Evolutionary conservation across 2,329 filamentous ascomycete species (phyloP).

Genomic region (Seiridium unicorne): DNA sequence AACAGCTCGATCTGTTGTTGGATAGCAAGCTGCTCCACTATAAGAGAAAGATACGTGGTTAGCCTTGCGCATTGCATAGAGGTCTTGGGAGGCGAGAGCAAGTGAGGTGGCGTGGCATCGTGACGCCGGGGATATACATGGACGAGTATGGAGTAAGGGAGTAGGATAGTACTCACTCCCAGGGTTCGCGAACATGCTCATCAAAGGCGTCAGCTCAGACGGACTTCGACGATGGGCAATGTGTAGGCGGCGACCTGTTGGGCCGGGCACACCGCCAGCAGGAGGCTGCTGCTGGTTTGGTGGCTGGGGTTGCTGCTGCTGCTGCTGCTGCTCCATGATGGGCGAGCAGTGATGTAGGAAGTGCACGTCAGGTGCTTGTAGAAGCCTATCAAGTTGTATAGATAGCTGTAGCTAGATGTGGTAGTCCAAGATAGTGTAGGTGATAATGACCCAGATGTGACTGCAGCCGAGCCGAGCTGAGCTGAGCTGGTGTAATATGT

Average conservation of each 20-base stretch:
- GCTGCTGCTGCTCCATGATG: slow-evolving; percentile 67
- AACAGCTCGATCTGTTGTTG: slow-evolving; percentile 97
- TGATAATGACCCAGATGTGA: neutral
- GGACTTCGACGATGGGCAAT: slow-evolving; percentile 97
- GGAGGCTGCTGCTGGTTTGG: slow-evolving; percentile 45
- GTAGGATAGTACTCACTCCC: slow-evolving; percentile 52
- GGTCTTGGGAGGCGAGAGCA: too few species aligned
- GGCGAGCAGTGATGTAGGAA: slow-evolving; percentile 34
- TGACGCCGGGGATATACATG: neutral
- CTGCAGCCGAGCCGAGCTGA: slow-evolving; percentile 8
- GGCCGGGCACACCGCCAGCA: slow-evolving; percentile 63
- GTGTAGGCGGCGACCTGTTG: slow-evolving; percentile 85
- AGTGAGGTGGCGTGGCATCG: neutral
- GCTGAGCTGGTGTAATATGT: slow-evolving; percentile 15
- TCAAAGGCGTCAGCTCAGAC: slow-evolving; percentile 93
- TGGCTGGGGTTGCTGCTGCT: slow-evolving; percentile 41
- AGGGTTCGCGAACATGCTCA: slow-evolving; percentile 80
- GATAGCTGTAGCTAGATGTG: slow-evolving; percentile 1
- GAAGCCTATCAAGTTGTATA: slow-evolving; percentile 5
- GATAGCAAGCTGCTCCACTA: slow-evolving; percentile 96
- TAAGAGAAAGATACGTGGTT: neutral
- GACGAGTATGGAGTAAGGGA: neutral
- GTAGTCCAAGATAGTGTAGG: neutral
- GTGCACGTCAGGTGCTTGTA: slow-evolving; percentile 47
- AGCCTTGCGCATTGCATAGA: neutral